phyloP scores from a whole-genome alignment of 1,139 yeast species.

The Pichia sp. region DNA sequence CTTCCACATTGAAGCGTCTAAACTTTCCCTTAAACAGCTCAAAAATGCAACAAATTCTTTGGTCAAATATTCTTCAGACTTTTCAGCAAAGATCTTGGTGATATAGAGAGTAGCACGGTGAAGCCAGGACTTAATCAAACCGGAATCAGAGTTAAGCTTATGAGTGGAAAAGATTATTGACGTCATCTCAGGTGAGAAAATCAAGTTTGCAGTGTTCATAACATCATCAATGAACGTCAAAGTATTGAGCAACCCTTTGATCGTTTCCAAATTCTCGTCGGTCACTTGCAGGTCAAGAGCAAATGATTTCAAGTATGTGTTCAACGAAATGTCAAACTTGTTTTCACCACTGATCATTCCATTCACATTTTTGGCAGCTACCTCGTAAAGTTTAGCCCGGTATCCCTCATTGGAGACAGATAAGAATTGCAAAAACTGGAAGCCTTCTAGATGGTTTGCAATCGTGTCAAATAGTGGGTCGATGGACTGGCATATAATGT shows the following conservation, averaged over 20 bases:
- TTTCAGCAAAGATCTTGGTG: conserved; percentile 59
- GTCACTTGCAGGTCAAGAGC: neutral
- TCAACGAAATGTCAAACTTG: conserved; percentile 3
- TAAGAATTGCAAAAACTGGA: conserved; percentile 13
- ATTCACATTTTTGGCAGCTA: conserved; percentile 7
- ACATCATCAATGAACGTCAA: no score
- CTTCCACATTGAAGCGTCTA: conserved; percentile 35
- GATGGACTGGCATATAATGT: neutral
- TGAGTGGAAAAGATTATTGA: conserved; percentile 8
- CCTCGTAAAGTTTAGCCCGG: conserved; percentile 3
- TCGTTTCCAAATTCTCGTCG: neutral
- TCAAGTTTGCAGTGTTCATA: conserved; percentile 20
- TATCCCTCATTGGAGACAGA: conserved; percentile 1
- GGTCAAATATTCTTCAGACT: conserved; percentile 18
- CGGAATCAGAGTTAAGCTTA: neutral
- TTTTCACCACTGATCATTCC: conserved; percentile 3
- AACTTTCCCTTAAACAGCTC: conserved; percentile 27
- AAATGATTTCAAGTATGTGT: conserved; percentile 7
- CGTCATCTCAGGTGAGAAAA: conserved; percentile 24
- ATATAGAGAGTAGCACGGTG: conserved; percentile 48
- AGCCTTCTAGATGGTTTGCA: conserved; percentile 7
- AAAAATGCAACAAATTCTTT: conserved; percentile 23
- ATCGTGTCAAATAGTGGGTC: neutral
- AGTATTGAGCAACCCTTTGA: conserved; percentile 1
- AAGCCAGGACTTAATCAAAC: conserved; percentile 31